phyloP scores from a whole-genome alignment of 257 asterid genomes.

The Leptodermis oblonga region DNA sequence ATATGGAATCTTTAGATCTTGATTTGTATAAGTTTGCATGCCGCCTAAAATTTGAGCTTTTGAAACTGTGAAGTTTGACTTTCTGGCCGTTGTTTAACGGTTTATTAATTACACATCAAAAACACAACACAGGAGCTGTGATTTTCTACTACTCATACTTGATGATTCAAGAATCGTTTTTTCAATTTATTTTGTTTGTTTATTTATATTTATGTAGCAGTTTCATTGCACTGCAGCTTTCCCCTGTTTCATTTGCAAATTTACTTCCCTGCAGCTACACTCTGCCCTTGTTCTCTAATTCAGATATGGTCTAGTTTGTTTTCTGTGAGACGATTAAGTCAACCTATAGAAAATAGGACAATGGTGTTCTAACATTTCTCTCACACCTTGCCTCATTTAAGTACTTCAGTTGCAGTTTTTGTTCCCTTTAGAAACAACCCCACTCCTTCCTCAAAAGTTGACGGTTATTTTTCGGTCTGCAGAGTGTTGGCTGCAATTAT shows the following conservation, averaged over 20 bases:
- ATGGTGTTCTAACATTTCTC: background rate
- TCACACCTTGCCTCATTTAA: background rate
- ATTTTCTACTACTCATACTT: background rate
- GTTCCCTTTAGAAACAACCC: conserved; percentile 5
- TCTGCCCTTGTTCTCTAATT: background rate
- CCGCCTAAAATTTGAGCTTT: too few species aligned
- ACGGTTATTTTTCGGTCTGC: conserved; percentile 50
- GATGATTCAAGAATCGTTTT: background rate
- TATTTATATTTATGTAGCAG: background rate
- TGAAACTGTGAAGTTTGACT: background rate
- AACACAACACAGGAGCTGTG: background rate
- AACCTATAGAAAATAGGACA: background rate
- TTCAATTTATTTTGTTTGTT: background rate
- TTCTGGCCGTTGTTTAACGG: too few species aligned
- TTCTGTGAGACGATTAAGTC: background rate
- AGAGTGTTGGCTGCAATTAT: conserved; percentile 40
- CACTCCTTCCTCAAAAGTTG: conserved; percentile 37
- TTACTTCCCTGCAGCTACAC: background rate
- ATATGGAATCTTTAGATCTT: too few species aligned
- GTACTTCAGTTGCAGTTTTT: conserved; percentile 3
- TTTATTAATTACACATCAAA: background rate
- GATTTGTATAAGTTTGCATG: too few species aligned
- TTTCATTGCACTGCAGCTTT: background rate
- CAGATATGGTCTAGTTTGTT: background rate
- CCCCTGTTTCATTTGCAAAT: background rate